These are phyloP conservation scores for Oryza meridionalis DNA, from an alignment of 176 grass and related monocot species.

Conservation along the genomic window DNA sequence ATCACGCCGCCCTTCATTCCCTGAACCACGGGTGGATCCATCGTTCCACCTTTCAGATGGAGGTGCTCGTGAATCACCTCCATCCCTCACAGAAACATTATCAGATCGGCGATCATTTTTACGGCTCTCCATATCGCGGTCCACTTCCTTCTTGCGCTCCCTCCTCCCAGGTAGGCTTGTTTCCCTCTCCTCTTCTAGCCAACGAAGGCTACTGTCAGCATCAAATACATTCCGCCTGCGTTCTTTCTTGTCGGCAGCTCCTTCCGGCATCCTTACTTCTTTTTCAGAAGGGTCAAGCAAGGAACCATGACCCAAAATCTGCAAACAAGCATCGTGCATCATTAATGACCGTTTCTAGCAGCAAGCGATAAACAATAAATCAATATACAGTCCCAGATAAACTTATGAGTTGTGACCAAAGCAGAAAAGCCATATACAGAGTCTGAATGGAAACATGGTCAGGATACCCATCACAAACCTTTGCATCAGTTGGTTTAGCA, in stretches of 20 bases:
- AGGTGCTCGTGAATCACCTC: constrained; percentile 48
- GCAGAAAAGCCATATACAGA: not conserved
- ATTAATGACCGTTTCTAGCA: not conserved
- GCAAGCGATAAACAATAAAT: not conserved
- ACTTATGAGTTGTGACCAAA: not conserved
- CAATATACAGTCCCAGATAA: not conserved
- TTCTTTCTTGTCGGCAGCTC: constrained; percentile 73
- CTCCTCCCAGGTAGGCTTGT: constrained; percentile 79
- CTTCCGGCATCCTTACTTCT: constrained; percentile 69
- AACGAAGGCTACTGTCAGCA: constrained; percentile 70
- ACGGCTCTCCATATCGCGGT: constrained; percentile 70
- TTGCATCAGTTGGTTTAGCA: constrained; percentile 76
- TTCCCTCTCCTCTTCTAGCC: constrained; percentile 99
- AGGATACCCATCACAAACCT: constrained; percentile 49
- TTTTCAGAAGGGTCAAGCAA: constrained; percentile 63
- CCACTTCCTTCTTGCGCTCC: constrained; percentile 79
- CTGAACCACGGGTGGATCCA: constrained; percentile 52
- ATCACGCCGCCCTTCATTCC: constrained; percentile 67
- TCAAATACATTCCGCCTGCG: constrained; percentile 59
- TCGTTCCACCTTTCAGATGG: constrained; percentile 71
- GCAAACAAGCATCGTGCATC: not conserved
- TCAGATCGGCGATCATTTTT: constrained; percentile 73
- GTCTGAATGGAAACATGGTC: not conserved
- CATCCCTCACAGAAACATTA: constrained; percentile 69
- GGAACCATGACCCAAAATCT: constrained; percentile 51